Conservation (phyloP, 2,329 filamentous ascomycete genomes). For the Ascochyta pisi region DNA sequence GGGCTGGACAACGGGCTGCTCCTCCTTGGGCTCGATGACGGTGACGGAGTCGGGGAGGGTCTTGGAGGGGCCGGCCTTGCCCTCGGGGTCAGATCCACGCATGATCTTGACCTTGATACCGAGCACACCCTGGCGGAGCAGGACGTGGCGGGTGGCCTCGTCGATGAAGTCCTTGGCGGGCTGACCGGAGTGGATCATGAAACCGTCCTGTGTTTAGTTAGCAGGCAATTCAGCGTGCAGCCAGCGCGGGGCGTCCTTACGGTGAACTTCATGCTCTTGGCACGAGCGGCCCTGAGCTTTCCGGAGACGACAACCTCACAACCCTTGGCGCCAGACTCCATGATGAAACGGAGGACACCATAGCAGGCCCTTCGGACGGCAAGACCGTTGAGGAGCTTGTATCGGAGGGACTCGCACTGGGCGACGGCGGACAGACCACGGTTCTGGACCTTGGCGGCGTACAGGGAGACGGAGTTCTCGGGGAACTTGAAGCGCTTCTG, state of each 20-base stretch:
- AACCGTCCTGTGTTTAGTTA: slow-evolving; percentile 72
- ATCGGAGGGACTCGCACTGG: slow-evolving; percentile 99
- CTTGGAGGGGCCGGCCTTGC: slow-evolving; percentile 98
- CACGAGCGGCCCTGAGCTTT: slow-evolving; percentile 98
- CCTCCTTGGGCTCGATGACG: slow-evolving; percentile 99
- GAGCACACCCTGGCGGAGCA: slow-evolving; percentile 98
- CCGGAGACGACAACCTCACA: slow-evolving; percentile 99
- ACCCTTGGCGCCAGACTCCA: slow-evolving; percentile 99
- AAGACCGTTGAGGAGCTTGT: slow-evolving; percentile 99
- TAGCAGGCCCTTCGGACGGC: slow-evolving; percentile 99
- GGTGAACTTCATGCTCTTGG: slow-evolving; percentile 99
- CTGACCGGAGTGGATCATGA: slow-evolving; percentile 99
- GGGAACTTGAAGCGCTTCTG: slow-evolving; percentile 99
- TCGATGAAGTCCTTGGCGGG: slow-evolving; percentile 99
- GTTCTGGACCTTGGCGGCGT: slow-evolving; percentile 99
- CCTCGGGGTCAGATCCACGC: slow-evolving; percentile 98
- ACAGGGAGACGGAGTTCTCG: slow-evolving; percentile 99
- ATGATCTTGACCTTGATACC: slow-evolving; percentile 99
- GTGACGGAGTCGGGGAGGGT: slow-evolving; percentile 97
- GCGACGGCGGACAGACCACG: slow-evolving; percentile 99
- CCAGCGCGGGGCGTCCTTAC: slow-evolving; percentile 56
- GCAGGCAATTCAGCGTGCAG: slow-evolving; percentile 6
- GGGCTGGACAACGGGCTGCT: slow-evolving; percentile 92
- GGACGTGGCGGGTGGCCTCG: slow-evolving; percentile 96
- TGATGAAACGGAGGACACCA: slow-evolving; percentile 99